Conservation (phyloP, 2,329 filamentous ascomycete genomes). For the Proliferodiscus dingleyae region DNA sequence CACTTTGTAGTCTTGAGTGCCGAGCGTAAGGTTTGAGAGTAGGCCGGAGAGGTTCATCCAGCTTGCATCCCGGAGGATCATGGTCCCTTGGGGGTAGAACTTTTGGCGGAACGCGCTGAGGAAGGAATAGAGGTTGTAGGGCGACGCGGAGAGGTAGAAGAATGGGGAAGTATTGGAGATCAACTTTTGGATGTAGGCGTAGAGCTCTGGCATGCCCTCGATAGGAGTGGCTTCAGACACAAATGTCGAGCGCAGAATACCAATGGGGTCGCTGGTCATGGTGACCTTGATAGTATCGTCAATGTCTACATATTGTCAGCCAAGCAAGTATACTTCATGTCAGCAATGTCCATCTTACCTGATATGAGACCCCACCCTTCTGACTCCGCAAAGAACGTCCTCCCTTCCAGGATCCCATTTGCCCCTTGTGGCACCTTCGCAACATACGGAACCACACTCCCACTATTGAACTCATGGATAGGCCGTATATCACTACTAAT, state of each 20-base stretch:
- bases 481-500: slow-evolving; percentile 61
- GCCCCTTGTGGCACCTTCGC: slow-evolving; percentile 48
- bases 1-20: slow-evolving; percentile 82
- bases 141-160: slow-evolving; percentile 92
- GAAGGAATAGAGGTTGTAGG: slow-evolving; percentile 91
- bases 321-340: neutral
- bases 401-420: slow-evolving; percentile 55
- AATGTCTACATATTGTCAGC: slow-evolving; percentile 54
- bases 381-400: slow-evolving; percentile 68
- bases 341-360: slow-evolving; percentile 39
- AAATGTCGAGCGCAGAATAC: slow-evolving; percentile 81
- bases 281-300: slow-evolving; percentile 97
- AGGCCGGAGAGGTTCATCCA: slow-evolving; percentile 83
- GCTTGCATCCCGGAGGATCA: slow-evolving; percentile 78
- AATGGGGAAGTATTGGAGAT: slow-evolving; percentile 62
- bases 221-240: slow-evolving; percentile 68
- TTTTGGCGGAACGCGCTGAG: slow-evolving; percentile 66
- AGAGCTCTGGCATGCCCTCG: slow-evolving; percentile 79
- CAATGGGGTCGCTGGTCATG: slow-evolving; percentile 70
- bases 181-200: slow-evolving; percentile 56
- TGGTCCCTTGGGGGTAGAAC: slow-evolving; percentile 70
- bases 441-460: slow-evolving; percentile 40
- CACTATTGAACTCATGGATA: slow-evolving; percentile 44
- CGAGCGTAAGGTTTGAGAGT: slow-evolving; percentile 71
- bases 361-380: slow-evolving; percentile 83